Evolutionary conservation across 2,329 filamentous ascomycete species (phyloP).

Genomic region (Cryphonectria nitschkei): DNA sequence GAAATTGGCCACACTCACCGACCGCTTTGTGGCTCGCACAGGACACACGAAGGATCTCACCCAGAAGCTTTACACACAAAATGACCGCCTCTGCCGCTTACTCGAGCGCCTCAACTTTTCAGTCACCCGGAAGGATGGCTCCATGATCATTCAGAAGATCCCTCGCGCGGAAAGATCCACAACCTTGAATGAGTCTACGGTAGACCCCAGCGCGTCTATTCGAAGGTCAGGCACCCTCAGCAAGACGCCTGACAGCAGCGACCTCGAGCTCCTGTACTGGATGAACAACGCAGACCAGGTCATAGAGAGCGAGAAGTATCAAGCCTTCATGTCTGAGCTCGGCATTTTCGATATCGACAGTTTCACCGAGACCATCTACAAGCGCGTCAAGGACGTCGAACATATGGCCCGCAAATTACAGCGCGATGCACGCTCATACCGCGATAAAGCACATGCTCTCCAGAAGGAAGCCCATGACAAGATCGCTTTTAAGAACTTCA

Average conservation of each 20-base stretch:
- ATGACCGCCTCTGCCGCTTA: conserved; percentile 80
- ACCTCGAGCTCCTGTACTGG: conserved; percentile 82
- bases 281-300: conserved; percentile 69
- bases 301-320: conserved; percentile 73
- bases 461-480: conserved; percentile 92
- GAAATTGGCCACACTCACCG: conserved; percentile 54
- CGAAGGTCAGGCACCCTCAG: conserved; percentile 57
- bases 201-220: conserved; percentile 56
- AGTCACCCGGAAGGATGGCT: conserved; percentile 72
- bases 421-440: conserved; percentile 82
- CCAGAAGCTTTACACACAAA: conserved; percentile 79
- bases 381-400: conserved; percentile 91
- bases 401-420: conserved; percentile 92
- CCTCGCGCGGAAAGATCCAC: conserved; percentile 62
- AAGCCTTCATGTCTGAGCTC: conserved; percentile 72
- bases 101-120: conserved; percentile 87
- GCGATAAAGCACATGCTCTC: conserved; percentile 80
- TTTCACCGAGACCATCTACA: conserved; percentile 83
- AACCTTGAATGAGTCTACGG: conserved; percentile 60
- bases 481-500: conserved; percentile 94
- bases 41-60: conserved; percentile 81
- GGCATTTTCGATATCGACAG: conserved; percentile 81
- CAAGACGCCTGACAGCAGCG: conserved; percentile 63
- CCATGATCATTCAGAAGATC: conserved; percentile 75
- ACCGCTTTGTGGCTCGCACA: conserved; percentile 70